Evolutionary conservation across 768 basidiomycete genomes (phyloP), one percentile per base, ranked within the genome.

Genomic region (Termitomyces sp.): DNA sequence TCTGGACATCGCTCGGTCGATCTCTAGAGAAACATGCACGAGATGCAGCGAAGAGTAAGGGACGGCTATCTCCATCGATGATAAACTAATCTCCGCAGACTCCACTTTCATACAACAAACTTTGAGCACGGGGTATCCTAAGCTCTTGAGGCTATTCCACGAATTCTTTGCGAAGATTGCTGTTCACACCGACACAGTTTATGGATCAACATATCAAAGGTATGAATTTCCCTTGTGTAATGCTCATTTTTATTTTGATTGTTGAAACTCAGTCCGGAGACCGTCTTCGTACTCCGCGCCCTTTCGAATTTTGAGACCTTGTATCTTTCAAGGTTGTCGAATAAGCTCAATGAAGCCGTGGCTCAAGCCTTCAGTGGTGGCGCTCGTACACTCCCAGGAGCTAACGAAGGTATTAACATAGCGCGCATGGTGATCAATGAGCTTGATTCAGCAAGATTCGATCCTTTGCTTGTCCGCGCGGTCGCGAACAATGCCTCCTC

Each of bases 91-190:
- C 57, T 4, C 54, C 36, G 25, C 63, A 97, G 94, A 82, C 17
- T 98, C 96, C 0, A 83, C 86, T 0, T 98, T 98, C 73, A 73
- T 98, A 11, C 95, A 98, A 66, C 94, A 96, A 67, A 92, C 92
- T 4, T 76, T 99, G 45, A 87, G 88, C 65, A 79, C 86, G 2
- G 91, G 92, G 17, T 98, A 98, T 74, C 94, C 96, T 3, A 84
- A 85, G 53, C 79, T 99, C 3, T 72, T 99, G 9, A 84, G 97
- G 10, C 81, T 98, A 2, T 96, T 99, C 75, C 97, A 99, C 59
- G 94, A 95, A 45, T 97, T 99, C 76, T 99, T 99, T 71, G 86
- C 90, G 36, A 95, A 95, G 72, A 94, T 98, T 56, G 87, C 94
- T 2, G 90, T 96, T 11, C 92, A 98, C 70, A 97, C 97, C 1